These are phyloP conservation scores for Diaporthe citriasiana DNA, from an alignment of 2,329 filamentous ascomycete genomes.

Conservation along the genomic window DNA sequence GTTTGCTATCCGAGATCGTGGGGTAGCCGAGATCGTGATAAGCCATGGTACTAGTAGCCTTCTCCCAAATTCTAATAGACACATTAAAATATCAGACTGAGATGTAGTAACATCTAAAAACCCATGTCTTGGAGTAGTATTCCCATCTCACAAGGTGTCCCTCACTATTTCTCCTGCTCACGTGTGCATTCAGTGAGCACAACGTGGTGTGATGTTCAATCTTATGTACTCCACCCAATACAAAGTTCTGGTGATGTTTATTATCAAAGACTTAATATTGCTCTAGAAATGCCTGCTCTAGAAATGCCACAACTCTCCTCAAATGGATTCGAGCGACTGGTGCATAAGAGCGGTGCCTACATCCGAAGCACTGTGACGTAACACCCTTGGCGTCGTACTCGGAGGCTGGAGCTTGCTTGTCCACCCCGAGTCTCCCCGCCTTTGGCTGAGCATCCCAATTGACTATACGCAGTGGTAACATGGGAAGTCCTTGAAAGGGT, in stretches of 20 bases:
- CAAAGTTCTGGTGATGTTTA: background rate
- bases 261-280: too few species aligned
- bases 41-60: too few species aligned
- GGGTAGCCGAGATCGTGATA: too few species aligned
- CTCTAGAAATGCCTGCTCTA: too few species aligned
- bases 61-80: too few species aligned
- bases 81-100: background rate
- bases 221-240: background rate
- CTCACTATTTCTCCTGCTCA: too few species aligned
- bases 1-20: too few species aligned
- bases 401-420: background rate
- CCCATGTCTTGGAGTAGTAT: background rate
- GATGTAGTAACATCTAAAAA: background rate
- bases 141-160: background rate
- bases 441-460: background rate
- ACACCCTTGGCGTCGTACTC: slow-evolving; percentile 11
- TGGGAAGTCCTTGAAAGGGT: slow-evolving; percentile 3
- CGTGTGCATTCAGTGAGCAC: background rate
- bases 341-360: background rate
- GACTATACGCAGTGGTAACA: background rate
- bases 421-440: slow-evolving; percentile 13
- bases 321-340: background rate
- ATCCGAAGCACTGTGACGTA: slow-evolving; percentile 30
- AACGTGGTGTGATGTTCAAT: background rate
- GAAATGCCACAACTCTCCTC: too few species aligned